A percentile compares a stretch with the other conserved stretches of the same genome.
Conservation (phyloP, 805 yeast genomes). For the Starmerella bombicola region DNA sequence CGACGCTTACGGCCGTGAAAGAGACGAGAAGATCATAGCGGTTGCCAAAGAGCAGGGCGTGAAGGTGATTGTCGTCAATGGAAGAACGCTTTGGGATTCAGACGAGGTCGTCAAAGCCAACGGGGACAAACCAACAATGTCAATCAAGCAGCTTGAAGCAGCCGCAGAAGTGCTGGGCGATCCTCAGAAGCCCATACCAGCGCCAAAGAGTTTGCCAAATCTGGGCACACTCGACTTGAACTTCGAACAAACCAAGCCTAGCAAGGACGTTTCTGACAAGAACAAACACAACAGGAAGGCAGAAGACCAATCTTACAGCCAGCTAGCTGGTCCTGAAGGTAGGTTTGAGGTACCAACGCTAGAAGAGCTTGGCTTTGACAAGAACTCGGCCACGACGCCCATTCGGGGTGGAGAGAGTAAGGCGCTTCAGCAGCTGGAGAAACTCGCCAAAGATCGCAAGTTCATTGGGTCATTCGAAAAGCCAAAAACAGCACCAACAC, state of each 20-base stretch:
- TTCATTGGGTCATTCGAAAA: neutral
- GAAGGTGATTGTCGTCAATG: neutral
- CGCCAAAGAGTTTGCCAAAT: neutral
- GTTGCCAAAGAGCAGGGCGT: neutral
- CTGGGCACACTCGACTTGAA: neutral
- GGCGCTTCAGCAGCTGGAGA: neutral
- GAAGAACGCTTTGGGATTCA: constrained; percentile 1
- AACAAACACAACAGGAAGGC: neutral
- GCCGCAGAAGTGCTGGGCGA: neutral
- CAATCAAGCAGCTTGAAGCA: constrained; percentile 2
- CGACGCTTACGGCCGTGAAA: constrained; percentile 2
- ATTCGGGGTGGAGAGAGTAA: neutral
- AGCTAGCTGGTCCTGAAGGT: neutral
- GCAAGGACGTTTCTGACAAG: neutral
- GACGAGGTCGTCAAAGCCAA: constrained; percentile 1
- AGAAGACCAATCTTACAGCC: neutral
- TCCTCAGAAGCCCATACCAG: neutral
- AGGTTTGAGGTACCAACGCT: constrained; percentile 1
- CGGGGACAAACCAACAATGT: constrained; percentile 2
- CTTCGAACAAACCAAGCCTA: neutral
- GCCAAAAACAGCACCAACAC: constrained; percentile 1
- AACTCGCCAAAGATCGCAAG: neutral
- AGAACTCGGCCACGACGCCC: neutral
- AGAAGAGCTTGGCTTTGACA: constrained; percentile 1
- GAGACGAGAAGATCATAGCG: neutral